Conservation (phyloP, 2,329 filamentous ascomycete genomes). For the Colletotrichum lupini region DNA sequence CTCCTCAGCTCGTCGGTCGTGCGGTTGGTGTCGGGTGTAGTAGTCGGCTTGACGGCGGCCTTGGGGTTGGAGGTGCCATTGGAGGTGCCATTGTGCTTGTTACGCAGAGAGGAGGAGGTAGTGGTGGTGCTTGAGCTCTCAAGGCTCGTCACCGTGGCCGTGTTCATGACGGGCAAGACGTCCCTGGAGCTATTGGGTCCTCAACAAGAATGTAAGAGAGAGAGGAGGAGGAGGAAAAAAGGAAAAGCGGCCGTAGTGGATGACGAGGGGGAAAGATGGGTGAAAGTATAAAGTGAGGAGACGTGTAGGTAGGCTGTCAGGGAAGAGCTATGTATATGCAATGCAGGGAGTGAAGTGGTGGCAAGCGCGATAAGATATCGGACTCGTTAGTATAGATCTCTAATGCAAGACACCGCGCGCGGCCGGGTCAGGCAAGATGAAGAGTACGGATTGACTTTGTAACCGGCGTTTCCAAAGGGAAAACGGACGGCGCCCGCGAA, state of each 20-base stretch:
- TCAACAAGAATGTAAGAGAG: background rate
- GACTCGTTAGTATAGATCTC: background rate
- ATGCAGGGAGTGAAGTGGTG: constrained; percentile 28
- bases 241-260: background rate
- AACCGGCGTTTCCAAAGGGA: constrained; percentile 31
- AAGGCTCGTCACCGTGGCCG: constrained; percentile 49
- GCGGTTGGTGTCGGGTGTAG: constrained; percentile 19
- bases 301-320: background rate
- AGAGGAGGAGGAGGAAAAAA: background rate
- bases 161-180: constrained; percentile 48
- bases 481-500: constrained; percentile 6
- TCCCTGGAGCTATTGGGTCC: constrained; percentile 15
- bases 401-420: constrained; percentile 7
- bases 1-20: constrained; percentile 46
- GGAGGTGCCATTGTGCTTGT: constrained; percentile 34
- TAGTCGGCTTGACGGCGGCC: constrained; percentile 36
- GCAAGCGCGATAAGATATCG: constrained; percentile 37
- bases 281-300: constrained; percentile 25
- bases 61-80: constrained; percentile 34
- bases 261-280: constrained; percentile 15
- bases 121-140: constrained; percentile 27
- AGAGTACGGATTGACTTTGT: constrained; percentile 24
- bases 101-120: constrained; percentile 23
- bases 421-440: constrained; percentile 5
- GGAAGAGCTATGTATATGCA: constrained; percentile 29